phyloP scores from a whole-genome alignment of 2,329 filamentous ascomycete species.

The Scolecobasidium constrictum region DNA sequence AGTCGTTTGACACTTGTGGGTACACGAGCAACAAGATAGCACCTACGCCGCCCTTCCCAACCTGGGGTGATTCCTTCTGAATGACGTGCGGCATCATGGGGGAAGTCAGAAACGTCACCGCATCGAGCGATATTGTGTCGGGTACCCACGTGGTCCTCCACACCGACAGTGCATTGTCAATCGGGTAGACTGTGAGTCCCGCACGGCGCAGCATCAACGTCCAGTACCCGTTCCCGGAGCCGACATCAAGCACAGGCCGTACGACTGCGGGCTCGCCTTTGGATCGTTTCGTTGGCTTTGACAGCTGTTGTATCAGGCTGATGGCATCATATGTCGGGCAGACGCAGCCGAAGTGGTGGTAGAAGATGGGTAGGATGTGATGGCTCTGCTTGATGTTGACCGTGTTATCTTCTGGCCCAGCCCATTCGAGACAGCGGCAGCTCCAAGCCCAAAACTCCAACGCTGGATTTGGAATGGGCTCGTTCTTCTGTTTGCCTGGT shows the following conservation, averaged over 20 bases:
- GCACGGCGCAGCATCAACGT: slow-evolving; percentile 55
- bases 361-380: slow-evolving; percentile 60
- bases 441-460: slow-evolving; percentile 57
- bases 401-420: slow-evolving; percentile 45
- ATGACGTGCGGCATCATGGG: too few relatives aligned
- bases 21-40: slow-evolving; percentile 60
- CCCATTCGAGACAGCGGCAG: slow-evolving; percentile 54
- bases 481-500: slow-evolving; percentile 20
- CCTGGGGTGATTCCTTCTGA: slow-evolving; percentile 4
- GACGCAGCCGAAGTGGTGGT: slow-evolving; percentile 70
- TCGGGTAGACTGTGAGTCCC: slow-evolving; percentile 43
- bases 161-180: slow-evolving; percentile 57
- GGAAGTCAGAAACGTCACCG: slow-evolving; percentile 44
- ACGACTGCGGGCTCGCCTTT: slow-evolving; percentile 20
- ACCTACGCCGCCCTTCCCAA: slow-evolving; percentile 35
- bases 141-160: slow-evolving; percentile 60
- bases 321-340: slow-evolving; percentile 58
- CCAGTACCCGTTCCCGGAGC: slow-evolving; percentile 68
- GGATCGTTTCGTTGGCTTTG: slow-evolving; percentile 19
- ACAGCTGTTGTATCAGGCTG: slow-evolving; percentile 45
- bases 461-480: slow-evolving; percentile 52
- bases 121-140: slow-evolving; percentile 55
- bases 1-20: slow-evolving; percentile 56
- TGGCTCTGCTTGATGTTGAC: slow-evolving; percentile 47
- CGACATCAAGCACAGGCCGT: slow-evolving; percentile 52